Evolutionary conservation across 495 filamentous ascomycete genomes (phyloP), one percentile per base, ranked within the genome.

Genomic region (Penicillium silybi): DNA sequence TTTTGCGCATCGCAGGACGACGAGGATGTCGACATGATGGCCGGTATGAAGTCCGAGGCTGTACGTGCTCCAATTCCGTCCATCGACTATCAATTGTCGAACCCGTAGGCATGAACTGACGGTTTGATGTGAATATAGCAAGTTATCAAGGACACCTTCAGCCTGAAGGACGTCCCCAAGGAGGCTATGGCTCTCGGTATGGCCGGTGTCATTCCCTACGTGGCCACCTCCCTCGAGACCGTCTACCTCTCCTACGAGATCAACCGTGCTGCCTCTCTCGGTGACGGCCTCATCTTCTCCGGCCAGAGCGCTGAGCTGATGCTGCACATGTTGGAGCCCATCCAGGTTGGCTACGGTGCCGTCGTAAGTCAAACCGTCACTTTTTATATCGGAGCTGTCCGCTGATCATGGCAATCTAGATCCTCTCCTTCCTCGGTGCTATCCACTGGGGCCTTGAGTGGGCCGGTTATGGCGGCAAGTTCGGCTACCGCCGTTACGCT

Each of bases 401-500:
- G 34, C 52, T 60, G 37, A 58, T 46, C 19, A 49, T 29, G 18
- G 11, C 11, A 44, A 22, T 37, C 11, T 54, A 89, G 86, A 91
- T 97, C 59, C 85, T 97, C 61, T 95, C 91, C 41, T 97, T 97
- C 80, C 82, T 98, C 19, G 93, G 93, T 43, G 93, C 95, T 32
- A 83, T 97, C 61, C 93, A 98, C 70, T 97, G 95, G 95, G 89
- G 89, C 56, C 72, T 92, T 49, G 88, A 92, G 71, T 90, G 81
- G 74, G 87, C 87, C 49, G 77, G 80, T 52, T 83, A 84, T 77
- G 79, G 92, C 71, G 82, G 92, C 62, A 68, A 80, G 67, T 77
- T 83, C 54, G 79, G 85, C 66, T 89, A 88, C 68, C 76, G 68
- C 50, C 86, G 93, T 45, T 98, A 96, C 66, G 84, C 82, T 23